A percentile compares a stretch with the other conserved stretches of the same genome.
Evolutionary conservation across 108 stramenopile species (phyloP).

Genomic region (Nitzschia sp.): DNA sequence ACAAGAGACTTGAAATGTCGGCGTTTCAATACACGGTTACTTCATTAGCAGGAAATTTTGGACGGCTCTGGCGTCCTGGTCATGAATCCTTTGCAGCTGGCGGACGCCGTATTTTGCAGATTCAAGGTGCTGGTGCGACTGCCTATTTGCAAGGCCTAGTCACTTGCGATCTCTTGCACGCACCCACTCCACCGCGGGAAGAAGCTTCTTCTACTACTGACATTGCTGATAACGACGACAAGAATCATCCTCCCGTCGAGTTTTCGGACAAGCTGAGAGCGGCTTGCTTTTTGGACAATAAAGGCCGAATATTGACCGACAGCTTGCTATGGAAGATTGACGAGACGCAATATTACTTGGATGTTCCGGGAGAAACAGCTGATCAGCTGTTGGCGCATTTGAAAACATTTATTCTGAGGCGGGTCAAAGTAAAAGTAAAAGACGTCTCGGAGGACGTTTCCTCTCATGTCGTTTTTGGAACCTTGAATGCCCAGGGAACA

Average conservation of each 20-base stretch:
- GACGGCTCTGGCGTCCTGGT: slow-evolving; percentile 80
- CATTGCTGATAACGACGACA: neutral
- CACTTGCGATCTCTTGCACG: slow-evolving; percentile 59
- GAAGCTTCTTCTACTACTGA: slow-evolving; percentile 19
- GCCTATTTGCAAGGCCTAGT: slow-evolving; percentile 80
- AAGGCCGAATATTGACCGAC: slow-evolving; percentile 84
- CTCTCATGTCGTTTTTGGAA: slow-evolving; percentile 77
- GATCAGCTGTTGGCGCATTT: slow-evolving; percentile 66
- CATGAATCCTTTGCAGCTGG: slow-evolving; percentile 64
- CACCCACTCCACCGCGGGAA: slow-evolving; percentile 60
- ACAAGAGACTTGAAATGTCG: neutral
- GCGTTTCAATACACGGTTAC: slow-evolving; percentile 17
- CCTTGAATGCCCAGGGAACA: slow-evolving; percentile 65
- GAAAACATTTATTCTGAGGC: slow-evolving; percentile 67
- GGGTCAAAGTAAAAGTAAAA: slow-evolving; percentile 64
- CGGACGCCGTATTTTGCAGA: slow-evolving; percentile 69
- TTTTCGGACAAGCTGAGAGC: slow-evolving; percentile 66
- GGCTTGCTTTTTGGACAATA: slow-evolving; percentile 80
- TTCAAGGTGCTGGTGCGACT: slow-evolving; percentile 68
- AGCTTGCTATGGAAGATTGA: slow-evolving; percentile 77
- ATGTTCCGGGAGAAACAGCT: slow-evolving; percentile 70
- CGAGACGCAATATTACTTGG: slow-evolving; percentile 70
- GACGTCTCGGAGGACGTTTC: slow-evolving; percentile 56
- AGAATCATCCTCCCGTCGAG: slow-evolving; percentile 32
- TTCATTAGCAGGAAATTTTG: slow-evolving; percentile 52